Base-by-base conservation (phyloP, 2,329 filamentous ascomycete genomes). In the Beauveria pseudobassiana region DNA sequence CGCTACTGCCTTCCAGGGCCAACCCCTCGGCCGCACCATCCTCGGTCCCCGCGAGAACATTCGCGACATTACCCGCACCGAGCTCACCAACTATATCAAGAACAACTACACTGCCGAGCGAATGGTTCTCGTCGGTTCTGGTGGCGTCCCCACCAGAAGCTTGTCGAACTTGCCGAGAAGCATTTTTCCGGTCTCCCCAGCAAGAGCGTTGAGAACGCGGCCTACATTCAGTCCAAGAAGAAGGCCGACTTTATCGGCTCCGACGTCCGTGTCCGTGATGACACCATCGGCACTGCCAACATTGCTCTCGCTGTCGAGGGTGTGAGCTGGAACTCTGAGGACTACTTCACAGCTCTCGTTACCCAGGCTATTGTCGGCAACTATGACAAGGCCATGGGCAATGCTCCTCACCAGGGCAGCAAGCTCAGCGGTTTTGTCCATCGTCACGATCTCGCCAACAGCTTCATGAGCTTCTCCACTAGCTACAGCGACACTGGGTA, bases 381-480 rank as follows among this genome's bases (percentile, higher is more conserved):
- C 87, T 99, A 96, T 87, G 95, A 99, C 82, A 95, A 95, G 80
- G 90, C 95, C 69, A 93, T 98, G 87, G 95, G 96, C 74, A 96
- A 95, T 78, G 95, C 95, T 64, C 89, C 93, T 67, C 95, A 97
- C 82, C 89, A 97, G 74, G 95, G 96, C 72, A 96, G 92, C 90
- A 97, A 96, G 85, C 91, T 99, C 71, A 96, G 91, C 82, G 87
- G 89, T 67, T 91, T 95, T 72, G 88, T 99, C 69, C 90, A 96
- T 84, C 88, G 96, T 80, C 87, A 98, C 80, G 88, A 93, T 77
- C 86, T 99, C 65, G 95, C 95, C 78, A 99, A 96, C 83, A 97
- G 93, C 86, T 99, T 97, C 85, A 99, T 99, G 96, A 96, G 91
- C 82, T 99, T 99, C 82, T 97, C 93, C 68, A 99, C 95, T 69